Evolutionary conservation across 1,284 basidiomycete genomes (phyloP), one percentile per base, ranked within the genome.

Genomic region (Schizophyllum commune): DNA sequence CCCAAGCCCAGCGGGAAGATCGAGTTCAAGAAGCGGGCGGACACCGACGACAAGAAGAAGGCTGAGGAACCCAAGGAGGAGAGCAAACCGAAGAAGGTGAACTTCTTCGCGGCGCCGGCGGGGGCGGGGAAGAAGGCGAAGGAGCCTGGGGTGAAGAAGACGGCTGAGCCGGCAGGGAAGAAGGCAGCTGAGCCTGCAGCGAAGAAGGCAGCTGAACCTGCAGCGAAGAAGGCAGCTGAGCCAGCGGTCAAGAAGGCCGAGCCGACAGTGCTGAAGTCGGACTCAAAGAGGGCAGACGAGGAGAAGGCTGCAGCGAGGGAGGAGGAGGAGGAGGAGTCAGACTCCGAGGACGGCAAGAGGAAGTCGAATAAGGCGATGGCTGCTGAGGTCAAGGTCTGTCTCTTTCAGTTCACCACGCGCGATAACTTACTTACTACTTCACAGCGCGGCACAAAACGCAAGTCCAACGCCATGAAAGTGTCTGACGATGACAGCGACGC

Each of bases 391-490:
- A 69, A 66, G 62, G 52, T n/a, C n/a, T n/a, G n/a, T n/a, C n/a
- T n/a, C n/a, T n/a, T n/a, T n/a, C n/a, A n/a, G n/a, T n/a, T n/a
- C n/a, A n/a, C n/a, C n/a, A n/a, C n/a, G n/a, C n/a, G n/a, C n/a
- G n/a, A n/a, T n/a, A n/a, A n/a, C n/a, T n/a, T n/a, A n/a, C n/a
- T n/a, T n/a, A n/a, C n/a, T n/a, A n/a, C n/a, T n/a, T n/a, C n/a
- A n/a, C n/a, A n/a, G n/a, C 76, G 83, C 60, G 83, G 83, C 5
- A 72, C 70, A 5, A 88, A 88, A 69, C 80, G 84, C 61, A 87
- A 86, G 68, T 75, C 81, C 0, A 68, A 65, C 9, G 67, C 68
- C 5, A 63, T 72, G 19, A 61, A 66, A 19, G 60, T 71, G 20
- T 79, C 78, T 1, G 81, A 83, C 61, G 77, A 76, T 0, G 83